Evolutionary conservation across 768 basidiomycete species (phyloP).

Genomic region (Steccherinum ochraceum): DNA sequence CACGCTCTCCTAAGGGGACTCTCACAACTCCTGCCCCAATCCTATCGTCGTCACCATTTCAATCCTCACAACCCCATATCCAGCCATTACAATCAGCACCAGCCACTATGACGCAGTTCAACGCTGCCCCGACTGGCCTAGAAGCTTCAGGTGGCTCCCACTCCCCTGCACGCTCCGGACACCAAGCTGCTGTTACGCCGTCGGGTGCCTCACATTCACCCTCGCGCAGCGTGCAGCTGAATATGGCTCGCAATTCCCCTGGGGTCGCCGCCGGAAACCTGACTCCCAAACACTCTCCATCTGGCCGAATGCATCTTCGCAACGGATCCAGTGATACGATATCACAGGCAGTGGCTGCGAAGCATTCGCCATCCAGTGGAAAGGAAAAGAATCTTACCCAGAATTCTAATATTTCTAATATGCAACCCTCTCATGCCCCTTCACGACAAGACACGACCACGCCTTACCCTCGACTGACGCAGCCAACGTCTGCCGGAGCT

Average conservation of each 20-base stretch:
- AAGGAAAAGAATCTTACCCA: constrained; percentile 15
- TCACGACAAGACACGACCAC: constrained; percentile 21
- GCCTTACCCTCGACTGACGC: constrained; percentile 11
- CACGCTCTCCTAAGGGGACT: background rate
- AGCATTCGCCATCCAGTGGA: constrained; percentile 16
- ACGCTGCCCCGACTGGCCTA: background rate
- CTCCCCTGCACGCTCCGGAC: background rate
- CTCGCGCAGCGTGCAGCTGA: background rate
- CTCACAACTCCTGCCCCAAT: background rate
- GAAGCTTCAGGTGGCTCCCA: background rate
- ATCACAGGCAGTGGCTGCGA: constrained; percentile 9
- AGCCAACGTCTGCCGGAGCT: constrained; percentile 8
- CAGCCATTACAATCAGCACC: constrained; percentile 1
- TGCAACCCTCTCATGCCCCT: constrained; percentile 12
- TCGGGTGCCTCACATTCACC: background rate
- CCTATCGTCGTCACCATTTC: background rate
- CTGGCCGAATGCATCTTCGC: constrained; percentile 16
- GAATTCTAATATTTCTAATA: constrained; percentile 12
- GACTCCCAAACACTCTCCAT: constrained; percentile 16
- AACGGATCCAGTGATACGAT: constrained; percentile 24
- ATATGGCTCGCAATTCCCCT: background rate
- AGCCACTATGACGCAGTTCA: background rate
- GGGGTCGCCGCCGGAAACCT: background rate
- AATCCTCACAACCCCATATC: constrained; percentile 4
- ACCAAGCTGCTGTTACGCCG: background rate